phyloP scores from a whole-genome alignment of 441 rosid species.

The Adansonia grandidieri region DNA sequence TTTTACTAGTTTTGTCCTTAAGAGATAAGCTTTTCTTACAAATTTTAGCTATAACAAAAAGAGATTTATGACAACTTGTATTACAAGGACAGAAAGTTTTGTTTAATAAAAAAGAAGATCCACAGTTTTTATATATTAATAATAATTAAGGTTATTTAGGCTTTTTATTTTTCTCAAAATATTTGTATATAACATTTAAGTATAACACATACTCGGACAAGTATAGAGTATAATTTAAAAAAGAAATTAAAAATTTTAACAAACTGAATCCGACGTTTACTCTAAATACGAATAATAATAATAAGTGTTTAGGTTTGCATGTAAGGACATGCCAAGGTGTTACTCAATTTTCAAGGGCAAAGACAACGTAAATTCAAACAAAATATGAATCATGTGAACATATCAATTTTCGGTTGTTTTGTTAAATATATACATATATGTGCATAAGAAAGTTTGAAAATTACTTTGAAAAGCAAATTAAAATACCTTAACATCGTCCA shows the following conservation, averaged over 20 bases:
- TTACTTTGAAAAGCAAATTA: neutral
- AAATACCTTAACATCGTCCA: slow-evolving; percentile 57
- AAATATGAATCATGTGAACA: neutral
- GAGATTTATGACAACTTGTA: neutral
- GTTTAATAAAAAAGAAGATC: neutral
- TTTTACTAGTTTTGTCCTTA: neutral
- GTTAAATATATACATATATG: neutral
- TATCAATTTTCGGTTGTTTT: neutral
- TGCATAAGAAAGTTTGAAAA: neutral
- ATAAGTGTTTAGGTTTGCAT: neutral
- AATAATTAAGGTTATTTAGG: too few species aligned
- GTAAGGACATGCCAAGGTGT: neutral
- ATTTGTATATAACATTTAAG: too few species aligned
- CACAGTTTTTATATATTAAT: too few species aligned
- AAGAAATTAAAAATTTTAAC: too few species aligned
- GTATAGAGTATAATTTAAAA: too few species aligned
- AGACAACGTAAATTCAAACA: neutral
- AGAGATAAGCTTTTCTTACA: neutral
- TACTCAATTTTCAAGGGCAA: neutral
- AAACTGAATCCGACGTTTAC: too few species aligned
- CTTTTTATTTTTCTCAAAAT: too few species aligned
- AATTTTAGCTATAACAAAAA: neutral
- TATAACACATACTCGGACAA: too few species aligned
- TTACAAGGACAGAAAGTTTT: neutral
- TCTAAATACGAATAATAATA: too few species aligned